Evolutionary conservation across 352 stramenopile species (phyloP).

Genomic region (Phytophthora quininea): DNA sequence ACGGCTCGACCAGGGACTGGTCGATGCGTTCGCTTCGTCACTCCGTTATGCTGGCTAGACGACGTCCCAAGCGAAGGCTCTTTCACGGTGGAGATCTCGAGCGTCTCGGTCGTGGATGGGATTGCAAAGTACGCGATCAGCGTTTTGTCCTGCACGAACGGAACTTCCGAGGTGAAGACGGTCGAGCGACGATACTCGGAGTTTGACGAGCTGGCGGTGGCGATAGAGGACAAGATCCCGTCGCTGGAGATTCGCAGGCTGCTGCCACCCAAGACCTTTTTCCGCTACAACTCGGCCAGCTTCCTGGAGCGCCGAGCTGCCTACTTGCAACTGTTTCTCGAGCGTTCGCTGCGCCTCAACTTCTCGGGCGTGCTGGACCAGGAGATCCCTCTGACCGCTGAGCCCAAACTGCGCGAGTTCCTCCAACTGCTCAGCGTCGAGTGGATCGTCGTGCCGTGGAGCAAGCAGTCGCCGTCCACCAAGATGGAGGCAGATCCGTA

Average conservation of each 20-base stretch:
- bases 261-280: slow-evolving; percentile 80
- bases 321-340: slow-evolving; percentile 68
- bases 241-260: slow-evolving; percentile 49
- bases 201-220: slow-evolving; percentile 60
- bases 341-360: slow-evolving; percentile 55
- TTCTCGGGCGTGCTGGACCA: slow-evolving; percentile 77
- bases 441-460: slow-evolving; percentile 71
- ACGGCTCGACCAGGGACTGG: slow-evolving; percentile 18
- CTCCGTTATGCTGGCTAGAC: slow-evolving; percentile 53
- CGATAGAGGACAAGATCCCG: slow-evolving; percentile 63
- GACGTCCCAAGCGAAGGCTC: slow-evolving; percentile 51
- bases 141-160: slow-evolving; percentile 57
- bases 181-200: slow-evolving; percentile 75
- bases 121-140: slow-evolving; percentile 68
- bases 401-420: slow-evolving; percentile 70
- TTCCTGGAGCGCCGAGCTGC: slow-evolving; percentile 71
- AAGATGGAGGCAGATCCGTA: slow-evolving; percentile 15
- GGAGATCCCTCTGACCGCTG: slow-evolving; percentile 65
- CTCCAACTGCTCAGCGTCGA: slow-evolving; percentile 70
- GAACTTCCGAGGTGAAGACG: slow-evolving; percentile 45
- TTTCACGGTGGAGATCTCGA: slow-evolving; percentile 78
- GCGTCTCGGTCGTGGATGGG: slow-evolving; percentile 50
- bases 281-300: slow-evolving; percentile 54
- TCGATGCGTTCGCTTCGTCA: slow-evolving; percentile 69
- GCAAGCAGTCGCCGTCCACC: slow-evolving; percentile 23